Evolutionary conservation across 257 asterid species (phyloP), one percentile per base, ranked within the genome.

Genomic region (Capsicum baccatum): DNA sequence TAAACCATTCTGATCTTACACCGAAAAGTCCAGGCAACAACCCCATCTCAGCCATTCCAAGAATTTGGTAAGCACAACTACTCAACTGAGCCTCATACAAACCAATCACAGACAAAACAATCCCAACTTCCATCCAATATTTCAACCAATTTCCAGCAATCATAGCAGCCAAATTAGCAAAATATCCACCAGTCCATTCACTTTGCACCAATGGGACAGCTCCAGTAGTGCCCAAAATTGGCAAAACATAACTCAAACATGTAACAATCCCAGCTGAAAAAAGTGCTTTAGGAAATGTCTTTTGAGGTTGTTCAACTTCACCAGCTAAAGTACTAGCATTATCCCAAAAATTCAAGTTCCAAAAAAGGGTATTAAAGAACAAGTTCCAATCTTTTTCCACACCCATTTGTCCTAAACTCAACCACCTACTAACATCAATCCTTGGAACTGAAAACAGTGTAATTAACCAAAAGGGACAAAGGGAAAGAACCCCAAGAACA

Each of bases 311-410:
- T 0, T 93, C 94, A 21, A 93, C 95, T 86, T 93, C 97, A 35
- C 96, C 95, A 0, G 97, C 97, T 86, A 92, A 84, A 17, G 97
- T 92, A 39, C 96, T 91, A 0, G 85, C 97, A 86, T 88, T 93
- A 79, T 92, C 97, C 92, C 94, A 93, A 19, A 91, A 93, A 59
- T 93, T 93, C 84, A 93, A 83, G 83, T 93, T 93, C 97, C 96
- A 92, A 39, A 93, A 93, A 17, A 93, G 90, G 0, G 96, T 93
- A 56, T 93, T 93, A 87, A 93, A 92, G 71, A 86, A 93, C 85
- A 93, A 85, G n/a, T 84, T 89, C 97, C 95, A 92, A 80, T 93
- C 94, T 70, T 57, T 92, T 44, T 90, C 47, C 52, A 91, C 90
- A 9, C 94, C 93, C 35, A 84, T 73, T 15, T 91, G 92, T 21